Evolutionary conservation across 306 rosid species (phyloP), one percentile per base, ranked within the genome.

Genomic region (Vigna trinervia): DNA sequence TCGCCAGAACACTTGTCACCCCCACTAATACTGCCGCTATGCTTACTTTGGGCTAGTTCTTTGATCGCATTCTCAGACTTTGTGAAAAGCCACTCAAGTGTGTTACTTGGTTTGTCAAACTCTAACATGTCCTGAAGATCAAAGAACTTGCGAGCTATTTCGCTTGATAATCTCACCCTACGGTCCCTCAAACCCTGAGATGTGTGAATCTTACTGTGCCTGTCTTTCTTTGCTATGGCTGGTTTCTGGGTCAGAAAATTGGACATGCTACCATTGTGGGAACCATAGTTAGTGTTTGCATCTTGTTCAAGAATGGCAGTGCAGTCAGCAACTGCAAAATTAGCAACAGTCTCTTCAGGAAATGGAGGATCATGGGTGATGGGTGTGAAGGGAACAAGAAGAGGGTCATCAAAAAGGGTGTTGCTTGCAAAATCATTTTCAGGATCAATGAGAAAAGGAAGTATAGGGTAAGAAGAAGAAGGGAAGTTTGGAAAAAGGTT

Each of bases 101-200:
- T 94, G 76, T 85, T 87, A 75, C 98, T 94, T 1, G 98, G 96
- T 79, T 87, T 94, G 87, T 94, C 96, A 76, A 87, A 89, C 85
- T 96, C 97, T 71, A 94, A 75, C 92, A 86, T 81, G 84, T 94
- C 98, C 78, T 94, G 98, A 73, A 94, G 97, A 85, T 92, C 94
- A 51, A 94, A 94, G 89, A 94, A 94, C 83, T 90, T 87, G 4
- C 94, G 76, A n/a, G 98, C 92, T 11, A 91, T 82, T 15, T 89
- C 92, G 65, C 93, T 84, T 22, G 97, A 94, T 4, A 94, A 80
- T 22, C 98, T 88, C 4, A 94, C 97, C 79, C 98, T 78, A 17
- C 98, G 84, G 66, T 94, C 98, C 57, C 98, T 87, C 74, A 88
- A 73, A 1, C 98, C 98, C 77, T 89, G 97, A 1, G 98, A 87